phyloP scores from a whole-genome alignment of 768 basidiomycete genomes.

The Epithele typhae region DNA sequence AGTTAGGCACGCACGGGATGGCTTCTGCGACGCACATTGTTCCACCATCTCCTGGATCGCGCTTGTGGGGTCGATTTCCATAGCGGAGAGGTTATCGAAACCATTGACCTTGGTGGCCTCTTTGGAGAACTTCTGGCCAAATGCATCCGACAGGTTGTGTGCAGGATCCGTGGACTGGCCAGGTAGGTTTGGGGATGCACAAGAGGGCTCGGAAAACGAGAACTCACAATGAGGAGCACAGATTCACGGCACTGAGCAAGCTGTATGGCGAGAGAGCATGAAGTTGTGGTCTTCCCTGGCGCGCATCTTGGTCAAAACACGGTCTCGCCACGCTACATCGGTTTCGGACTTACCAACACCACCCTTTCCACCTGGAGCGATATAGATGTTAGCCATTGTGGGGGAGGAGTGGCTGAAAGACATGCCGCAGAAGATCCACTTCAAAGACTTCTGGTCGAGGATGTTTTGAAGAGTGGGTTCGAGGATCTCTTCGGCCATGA shows the following conservation, averaged over 20 bases:
- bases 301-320: no score
- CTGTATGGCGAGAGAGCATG: slow-evolving; percentile 96
- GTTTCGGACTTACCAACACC: slow-evolving; percentile 77
- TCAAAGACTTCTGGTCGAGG: slow-evolving; percentile 86
- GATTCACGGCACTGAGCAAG: slow-evolving; percentile 86
- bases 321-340: slow-evolving; percentile 67
- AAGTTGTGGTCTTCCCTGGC: slow-evolving; percentile 95
- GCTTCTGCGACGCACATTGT: slow-evolving; percentile 55
- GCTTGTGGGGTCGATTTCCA: slow-evolving; percentile 99
- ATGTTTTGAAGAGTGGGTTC: slow-evolving; percentile 90
- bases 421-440: slow-evolving; percentile 99
- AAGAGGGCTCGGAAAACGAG: neutral
- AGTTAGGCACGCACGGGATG: neutral
- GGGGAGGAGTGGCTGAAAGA: slow-evolving; percentile 19
- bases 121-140: slow-evolving; percentile 98
- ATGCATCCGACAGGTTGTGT: slow-evolving; percentile 97
- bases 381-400: neutral
- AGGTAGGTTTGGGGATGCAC: neutral
- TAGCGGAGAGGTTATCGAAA: slow-evolving; percentile 93
- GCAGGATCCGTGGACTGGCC: slow-evolving; percentile 96
- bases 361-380: slow-evolving; percentile 83
- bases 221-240: slow-evolving; percentile 90
- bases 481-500: slow-evolving; percentile 62
- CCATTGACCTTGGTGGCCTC: slow-evolving; percentile 98
- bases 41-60: slow-evolving; percentile 99